These are phyloP conservation scores for Daedalea quercina DNA, from an alignment of 768 basidiomycete species.

Conservation along the genomic window DNA sequence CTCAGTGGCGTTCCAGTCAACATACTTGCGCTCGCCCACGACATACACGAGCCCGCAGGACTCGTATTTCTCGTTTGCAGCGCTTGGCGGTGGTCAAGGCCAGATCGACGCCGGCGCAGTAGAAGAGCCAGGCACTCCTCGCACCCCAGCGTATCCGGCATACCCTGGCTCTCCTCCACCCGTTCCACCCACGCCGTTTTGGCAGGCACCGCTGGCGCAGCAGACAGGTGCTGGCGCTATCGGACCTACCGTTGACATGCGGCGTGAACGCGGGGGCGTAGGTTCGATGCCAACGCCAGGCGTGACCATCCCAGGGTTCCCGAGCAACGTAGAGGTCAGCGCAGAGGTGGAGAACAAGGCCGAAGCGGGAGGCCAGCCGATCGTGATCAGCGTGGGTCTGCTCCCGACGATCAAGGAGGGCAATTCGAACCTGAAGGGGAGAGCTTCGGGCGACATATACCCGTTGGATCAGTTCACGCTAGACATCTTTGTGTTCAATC, in stretches of 20 bases:
- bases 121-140: slow-evolving; percentile 24
- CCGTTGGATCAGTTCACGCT: slow-evolving; percentile 72
- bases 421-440: slow-evolving; percentile 12
- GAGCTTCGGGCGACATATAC: slow-evolving; percentile 40
- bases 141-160: slow-evolving; percentile 49
- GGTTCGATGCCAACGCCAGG: slow-evolving; percentile 45
- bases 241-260: slow-evolving; percentile 59
- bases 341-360: background rate
- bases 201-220: slow-evolving; percentile 47
- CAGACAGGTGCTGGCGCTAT: slow-evolving; percentile 39
- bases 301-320: slow-evolving; percentile 35
- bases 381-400: slow-evolving; percentile 67
- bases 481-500: slow-evolving; percentile 86
- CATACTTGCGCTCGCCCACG: slow-evolving; percentile 38
- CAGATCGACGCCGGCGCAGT: slow-evolving; percentile 12
- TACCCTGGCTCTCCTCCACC: slow-evolving; percentile 62
- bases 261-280: slow-evolving; percentile 45
- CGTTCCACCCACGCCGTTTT: slow-evolving; percentile 41
- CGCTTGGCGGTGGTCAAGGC: background rate
- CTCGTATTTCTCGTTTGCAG: slow-evolving; percentile 24
- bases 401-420: slow-evolving; percentile 18
- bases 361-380: slow-evolving; percentile 40
- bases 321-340: slow-evolving; percentile 27
- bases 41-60: slow-evolving; percentile 33
- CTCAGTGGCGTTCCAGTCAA: slow-evolving; percentile 29